Base-by-base conservation (phyloP, 495 filamentous ascomycete genomes). In the Penicillium riverlandense region DNA sequence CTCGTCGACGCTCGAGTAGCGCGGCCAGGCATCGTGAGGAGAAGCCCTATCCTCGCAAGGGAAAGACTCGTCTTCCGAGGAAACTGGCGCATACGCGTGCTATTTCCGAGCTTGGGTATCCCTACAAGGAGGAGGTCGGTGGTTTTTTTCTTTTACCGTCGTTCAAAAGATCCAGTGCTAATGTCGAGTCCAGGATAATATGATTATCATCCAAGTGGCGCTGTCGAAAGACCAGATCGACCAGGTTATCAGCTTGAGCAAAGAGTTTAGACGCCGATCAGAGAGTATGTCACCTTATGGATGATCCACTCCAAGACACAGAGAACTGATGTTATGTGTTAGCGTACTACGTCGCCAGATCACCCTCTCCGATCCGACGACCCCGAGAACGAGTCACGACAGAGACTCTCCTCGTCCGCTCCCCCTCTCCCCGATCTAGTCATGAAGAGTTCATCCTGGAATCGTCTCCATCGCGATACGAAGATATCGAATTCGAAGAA, bases 161-260 rank as follows among this genome's bases (percentile, higher is more conserved):
- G 4, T 22, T 22, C 4, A 4, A 22, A 22, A 6, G 22, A 22
- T 22, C 22, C 2, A 22, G 22, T 22, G 22, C 22, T 22, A 22
- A 22, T 22, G 22, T 22, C 4, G 22, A 22, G 22, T 22, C 8
- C 38, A 94, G 86, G 87, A 82, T 33, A 81, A 85, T 38, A 79
- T 79, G 39, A 77, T 91, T 55, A 75, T 95, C 46, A 82, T 96
- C 12, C 78, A 81, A 53, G 80, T 83, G 49, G 90, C 90, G 2
- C 74, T 96, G 15, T 87, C 84, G 10, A 90, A 92, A 47, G 80
- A 88, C 27, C 86, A 94, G 49, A 96, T 96, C 53, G 89, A 95
- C 55, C 84, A 91, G 51, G 70, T 95, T 43, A 84, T 96, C 49
- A 82, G 77, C 48, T 67, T 88, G 34, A 94, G 88, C 58, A 84